phyloP scores from a whole-genome alignment of 441 rosid species.

The Adansonia grandidieri region DNA sequence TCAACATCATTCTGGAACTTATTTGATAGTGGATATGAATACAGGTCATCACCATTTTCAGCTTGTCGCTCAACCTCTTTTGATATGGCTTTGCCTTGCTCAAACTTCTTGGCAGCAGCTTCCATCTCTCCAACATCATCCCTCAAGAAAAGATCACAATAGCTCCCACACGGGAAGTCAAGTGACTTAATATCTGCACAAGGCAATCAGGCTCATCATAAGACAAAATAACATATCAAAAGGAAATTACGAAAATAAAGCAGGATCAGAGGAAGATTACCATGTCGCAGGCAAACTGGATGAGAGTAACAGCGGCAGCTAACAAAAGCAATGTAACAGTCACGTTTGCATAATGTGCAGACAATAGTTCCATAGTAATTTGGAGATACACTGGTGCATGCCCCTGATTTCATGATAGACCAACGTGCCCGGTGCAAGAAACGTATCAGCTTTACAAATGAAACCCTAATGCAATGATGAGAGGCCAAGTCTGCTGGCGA shows the following conservation, averaged over 20 bases:
- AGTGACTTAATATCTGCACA: constrained; percentile 62
- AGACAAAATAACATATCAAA: constrained; percentile 20
- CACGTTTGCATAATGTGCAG: constrained; percentile 92
- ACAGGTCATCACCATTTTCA: constrained; percentile 57
- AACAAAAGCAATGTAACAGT: constrained; percentile 84
- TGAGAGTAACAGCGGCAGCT: constrained; percentile 77
- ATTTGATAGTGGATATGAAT: constrained; percentile 51
- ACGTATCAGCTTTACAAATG: constrained; percentile 85
- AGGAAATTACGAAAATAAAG: constrained; percentile 21
- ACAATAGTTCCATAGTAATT: constrained; percentile 65
- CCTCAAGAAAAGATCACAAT: constrained; percentile 67
- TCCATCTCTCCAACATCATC: constrained; percentile 74
- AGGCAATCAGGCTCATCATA: constrained; percentile 21
- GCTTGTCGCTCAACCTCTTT: constrained; percentile 42
- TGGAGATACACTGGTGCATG: constrained; percentile 53
- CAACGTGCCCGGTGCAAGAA: constrained; percentile 87
- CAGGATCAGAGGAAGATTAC: constrained; percentile 45
- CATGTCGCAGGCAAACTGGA: constrained; percentile 90
- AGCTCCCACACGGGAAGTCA: constrained; percentile 74
- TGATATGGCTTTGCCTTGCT: constrained; percentile 56
- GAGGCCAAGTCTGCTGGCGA: constrained; percentile 62
- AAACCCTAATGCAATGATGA: constrained; percentile 58
- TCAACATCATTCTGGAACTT: constrained; percentile 36
- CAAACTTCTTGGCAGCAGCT: constrained; percentile 82
- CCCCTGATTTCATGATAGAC: constrained; percentile 71